Base-by-base conservation (phyloP, 106 monocot genomes). In the Phalaenopsis aphrodite region DNA sequence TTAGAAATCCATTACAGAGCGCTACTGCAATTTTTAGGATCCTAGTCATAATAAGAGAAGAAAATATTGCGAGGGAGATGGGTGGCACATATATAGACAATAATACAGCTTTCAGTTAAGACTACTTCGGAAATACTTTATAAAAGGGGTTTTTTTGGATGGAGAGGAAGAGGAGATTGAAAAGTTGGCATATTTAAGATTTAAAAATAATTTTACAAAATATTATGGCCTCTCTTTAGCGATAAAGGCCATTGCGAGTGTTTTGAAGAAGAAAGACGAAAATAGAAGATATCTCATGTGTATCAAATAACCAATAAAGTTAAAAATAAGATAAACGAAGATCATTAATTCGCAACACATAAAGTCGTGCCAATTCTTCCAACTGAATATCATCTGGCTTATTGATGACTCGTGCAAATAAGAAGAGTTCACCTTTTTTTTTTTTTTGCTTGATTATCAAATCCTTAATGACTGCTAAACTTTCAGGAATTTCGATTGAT, bases 161-260 rank as follows among this genome's bases (percentile, higher is more conserved):
- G 83, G 78, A 39, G 19, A 37, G 18, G 61, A 84, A 7, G 55
- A 41, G 10, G 78, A 80, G 39, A 61, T 80, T 42, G 12, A 3
- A 0, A 52, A 52, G 52, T 52, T 52, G 52, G 52, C 41, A 64
- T 42, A n/a, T 52, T 81, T 42, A 58, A 84, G 2, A 82, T 84
- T 10, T 80, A 55, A 18, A 23, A 85, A 87, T 14, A 82, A 30
- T 30, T 80, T 7, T n/a, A 67, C 23, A 86, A 82, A 86, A 86
- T 86, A 30, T 41, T 72, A 72, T 38, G 82, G 86, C 23, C 82
- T 89, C 38, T 86, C 89, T 46, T 84, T 89, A 39, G 89, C 86
- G 17, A 84, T 86, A 42, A 89, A 84, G 30, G 72, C 72, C 47
- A 87, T 87, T 78, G 86, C 76, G 0, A 77, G 86, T 3, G 82